Percentiles rank a stretch among this genome's conserved stretches.
Evolutionary conservation across 2,329 filamentous ascomycete species (phyloP).

Genomic region (Fusarium vanettenii): DNA sequence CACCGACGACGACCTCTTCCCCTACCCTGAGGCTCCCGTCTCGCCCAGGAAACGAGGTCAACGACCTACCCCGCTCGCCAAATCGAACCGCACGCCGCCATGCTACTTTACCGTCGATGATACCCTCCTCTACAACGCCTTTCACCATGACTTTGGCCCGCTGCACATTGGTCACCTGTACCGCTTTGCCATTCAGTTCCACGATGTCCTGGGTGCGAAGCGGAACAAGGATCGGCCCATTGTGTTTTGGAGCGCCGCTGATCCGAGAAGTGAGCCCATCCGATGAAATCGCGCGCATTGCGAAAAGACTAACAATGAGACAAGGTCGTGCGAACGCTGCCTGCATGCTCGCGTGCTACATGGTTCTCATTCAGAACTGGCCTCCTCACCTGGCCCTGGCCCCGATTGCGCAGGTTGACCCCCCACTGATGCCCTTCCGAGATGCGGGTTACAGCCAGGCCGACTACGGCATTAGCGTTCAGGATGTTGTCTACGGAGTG

Average conservation of each 20-base stretch:
- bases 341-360: constrained; percentile 95
- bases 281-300: background rate
- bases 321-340: constrained; percentile 90
- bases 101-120: constrained; percentile 98
- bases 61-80: constrained; percentile 54
- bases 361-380: constrained; percentile 98
- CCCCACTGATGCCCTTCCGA: constrained; percentile 97
- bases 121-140: constrained; percentile 93
- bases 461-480: constrained; percentile 94
- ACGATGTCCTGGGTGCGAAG: constrained; percentile 92
- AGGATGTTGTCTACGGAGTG: constrained; percentile 97
- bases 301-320: constrained; percentile 24
- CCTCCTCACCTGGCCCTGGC: constrained; percentile 94
- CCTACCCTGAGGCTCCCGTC: constrained; percentile 79
- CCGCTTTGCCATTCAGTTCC: constrained; percentile 94
- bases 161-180: constrained; percentile 98
- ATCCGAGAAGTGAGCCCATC: constrained; percentile 81
- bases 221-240: constrained; percentile 91
- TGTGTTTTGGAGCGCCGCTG: constrained; percentile 94
- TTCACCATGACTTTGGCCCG: constrained; percentile 98
- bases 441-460: constrained; percentile 99
- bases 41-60: constrained; percentile 57
- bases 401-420: constrained; percentile 95
- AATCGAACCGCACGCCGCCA: constrained; percentile 63
- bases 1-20: constrained; percentile 84